Base-by-base conservation (phyloP, 1,284 basidiomycete species). In the Sanguinoderma infundibulare region DNA sequence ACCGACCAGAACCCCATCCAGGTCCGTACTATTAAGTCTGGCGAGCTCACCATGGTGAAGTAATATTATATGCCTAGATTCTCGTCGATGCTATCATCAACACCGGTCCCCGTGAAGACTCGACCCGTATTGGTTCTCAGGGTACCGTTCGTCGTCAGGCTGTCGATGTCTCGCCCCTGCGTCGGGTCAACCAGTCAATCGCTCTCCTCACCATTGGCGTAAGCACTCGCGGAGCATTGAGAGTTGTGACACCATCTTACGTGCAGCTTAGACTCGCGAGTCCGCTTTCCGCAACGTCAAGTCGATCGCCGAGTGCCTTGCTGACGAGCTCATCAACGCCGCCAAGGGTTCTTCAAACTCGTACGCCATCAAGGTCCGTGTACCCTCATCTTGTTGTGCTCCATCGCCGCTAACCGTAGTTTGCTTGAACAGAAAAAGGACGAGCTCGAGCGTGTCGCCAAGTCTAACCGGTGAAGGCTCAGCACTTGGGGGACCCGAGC, bases 331-430 rank as follows among this genome's bases (percentile, higher is more conserved):
- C 73, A 98, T 99, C 89, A 99, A 99, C 82, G 98, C 98, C 64
- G 98, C 98, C 73, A 99, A 99, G 87, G 98, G 98, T 69, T 99
- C 98, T 63, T 98, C 96, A 75, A 99, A 99, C 92, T 98, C 97
- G 66, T 99, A 98, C 79, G 97, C 98, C 71, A 99, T 99, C 89
- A 98, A 98, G 91, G 92, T 91, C 52, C n/a, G 35, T 26, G 22
- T 17, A 57, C 57, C 20, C 2, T 42, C 26, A n/a, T 59, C n/a
- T 58, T 47, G 61, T 44, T 15, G 0, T n/a, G 20, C 17, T 34
- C 3, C 26, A 10, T 26, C 14, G 6, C 38, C 15, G n/a, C 38
- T 38, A 15, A n/a, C 24, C 17, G 22, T 5, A 10, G 26, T 5
- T 6, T 12, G 14, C 6, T 12, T 35, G 15, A 57, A 69, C 72